These are phyloP conservation scores for Cordyceps tenuipes DNA, from an alignment of 2,329 filamentous ascomycete genomes.

Conservation along the genomic window DNA sequence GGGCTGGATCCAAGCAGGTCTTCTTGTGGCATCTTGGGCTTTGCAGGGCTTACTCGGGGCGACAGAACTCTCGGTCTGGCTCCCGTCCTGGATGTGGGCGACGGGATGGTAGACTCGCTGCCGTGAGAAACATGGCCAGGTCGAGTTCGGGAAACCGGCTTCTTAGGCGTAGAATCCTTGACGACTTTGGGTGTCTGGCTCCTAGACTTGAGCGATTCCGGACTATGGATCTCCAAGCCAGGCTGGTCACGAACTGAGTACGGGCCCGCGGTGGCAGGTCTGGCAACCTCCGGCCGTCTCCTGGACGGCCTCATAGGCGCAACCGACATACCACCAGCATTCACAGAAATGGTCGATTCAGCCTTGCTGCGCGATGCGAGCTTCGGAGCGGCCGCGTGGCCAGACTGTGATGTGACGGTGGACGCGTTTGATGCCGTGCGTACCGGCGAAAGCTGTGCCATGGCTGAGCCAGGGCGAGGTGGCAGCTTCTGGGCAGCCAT, in stretches of 20 bases:
- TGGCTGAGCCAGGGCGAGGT: slow-evolving; percentile 52
- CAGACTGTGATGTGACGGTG: slow-evolving; percentile 14
- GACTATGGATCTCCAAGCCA: slow-evolving; percentile 31
- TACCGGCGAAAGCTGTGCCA: slow-evolving; percentile 51
- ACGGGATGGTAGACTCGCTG: slow-evolving; percentile 42
- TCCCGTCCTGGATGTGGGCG: slow-evolving; percentile 29
- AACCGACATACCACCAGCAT: slow-evolving; percentile 51
- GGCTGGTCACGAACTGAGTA: slow-evolving; percentile 53
- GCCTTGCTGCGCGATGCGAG: slow-evolving; percentile 32
- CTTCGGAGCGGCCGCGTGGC: slow-evolving; percentile 19
- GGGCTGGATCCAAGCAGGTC: slow-evolving; percentile 23
- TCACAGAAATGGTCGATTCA: slow-evolving; percentile 36
- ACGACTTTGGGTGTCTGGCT: slow-evolving; percentile 39
- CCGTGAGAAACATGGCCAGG: slow-evolving; percentile 40
- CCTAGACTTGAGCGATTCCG: slow-evolving; percentile 39
- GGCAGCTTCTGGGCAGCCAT: slow-evolving; percentile 45
- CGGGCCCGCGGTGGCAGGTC: slow-evolving; percentile 57
- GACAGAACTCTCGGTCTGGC: slow-evolving; percentile 2
- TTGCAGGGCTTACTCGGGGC: slow-evolving; percentile 12
- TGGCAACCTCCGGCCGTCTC: slow-evolving; percentile 48
- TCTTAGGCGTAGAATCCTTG: slow-evolving; percentile 45
- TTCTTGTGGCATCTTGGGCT: slow-evolving; percentile 7
- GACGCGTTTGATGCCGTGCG: slow-evolving; percentile 33
- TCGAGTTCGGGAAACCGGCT: slow-evolving; percentile 36
- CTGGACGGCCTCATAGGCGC: slow-evolving; percentile 55